Evolutionary conservation across 352 stramenopile species (phyloP).

Genomic region (Pythium aquatile): DNA sequence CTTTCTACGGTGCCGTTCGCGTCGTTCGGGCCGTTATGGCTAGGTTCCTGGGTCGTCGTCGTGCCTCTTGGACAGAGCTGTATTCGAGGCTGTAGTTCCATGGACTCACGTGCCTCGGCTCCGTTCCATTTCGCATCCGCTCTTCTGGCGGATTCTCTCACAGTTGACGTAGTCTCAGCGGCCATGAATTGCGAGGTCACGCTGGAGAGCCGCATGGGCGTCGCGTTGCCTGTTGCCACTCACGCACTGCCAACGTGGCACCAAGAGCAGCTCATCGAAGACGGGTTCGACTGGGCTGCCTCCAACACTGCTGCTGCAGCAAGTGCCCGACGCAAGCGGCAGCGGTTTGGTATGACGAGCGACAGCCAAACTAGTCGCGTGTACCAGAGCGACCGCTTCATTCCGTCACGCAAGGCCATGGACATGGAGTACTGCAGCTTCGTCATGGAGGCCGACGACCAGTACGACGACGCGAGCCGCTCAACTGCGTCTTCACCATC

Average conservation of each 20-base stretch:
- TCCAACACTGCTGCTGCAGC: neutral
- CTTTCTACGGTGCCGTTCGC: constrained; percentile 1
- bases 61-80: constrained; percentile 8
- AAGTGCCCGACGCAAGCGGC: constrained; percentile 28
- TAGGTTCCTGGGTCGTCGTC: neutral
- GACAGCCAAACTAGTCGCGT: constrained; percentile 10
- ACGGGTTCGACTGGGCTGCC: constrained; percentile 4
- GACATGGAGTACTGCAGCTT: constrained; percentile 50
- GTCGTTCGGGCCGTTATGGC: constrained; percentile 7
- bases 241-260: constrained; percentile 30
- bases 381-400: constrained; percentile 47
- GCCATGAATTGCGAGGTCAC: constrained; percentile 26
- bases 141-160: neutral
- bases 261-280: constrained; percentile 26
- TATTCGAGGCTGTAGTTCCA: constrained; percentile 3
- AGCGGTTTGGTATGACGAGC: constrained; percentile 20
- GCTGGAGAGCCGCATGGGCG: constrained; percentile 27
- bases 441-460: constrained; percentile 23
- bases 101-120: neutral
- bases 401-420: constrained; percentile 37
- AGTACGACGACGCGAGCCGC: neutral
- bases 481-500: neutral
- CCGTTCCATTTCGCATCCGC: constrained; percentile 4
- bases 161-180: neutral
- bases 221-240: constrained; percentile 27